phyloP scores from a whole-genome alignment of 768 basidiomycete species.

The Tylopilus plumbeoviolaceoides region DNA sequence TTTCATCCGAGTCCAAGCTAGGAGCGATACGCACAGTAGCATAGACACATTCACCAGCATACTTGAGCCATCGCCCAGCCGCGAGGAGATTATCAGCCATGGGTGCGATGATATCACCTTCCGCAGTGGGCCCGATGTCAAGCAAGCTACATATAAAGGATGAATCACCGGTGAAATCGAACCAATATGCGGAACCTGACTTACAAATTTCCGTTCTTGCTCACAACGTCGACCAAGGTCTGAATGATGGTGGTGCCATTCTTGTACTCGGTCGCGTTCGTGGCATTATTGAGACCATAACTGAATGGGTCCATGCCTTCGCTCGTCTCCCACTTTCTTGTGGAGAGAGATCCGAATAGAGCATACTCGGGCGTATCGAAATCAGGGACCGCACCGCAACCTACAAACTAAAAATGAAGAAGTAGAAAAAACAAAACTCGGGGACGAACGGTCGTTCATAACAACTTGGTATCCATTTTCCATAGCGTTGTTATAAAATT shows the following conservation, averaged over 20 bases:
- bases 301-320: constrained; percentile 56
- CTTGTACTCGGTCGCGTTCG: constrained; percentile 37
- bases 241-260: constrained; percentile 41
- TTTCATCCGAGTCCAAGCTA: background rate
- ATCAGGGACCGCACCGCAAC: constrained; percentile 47
- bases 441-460: constrained; percentile 25
- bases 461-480: constrained; percentile 38
- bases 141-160: constrained; percentile 37
- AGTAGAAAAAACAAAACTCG: too few relatives aligned
- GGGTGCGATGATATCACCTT: constrained; percentile 48
- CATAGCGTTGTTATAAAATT: too few relatives aligned
- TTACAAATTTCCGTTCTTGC: constrained; percentile 61
- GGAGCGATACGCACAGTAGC: constrained; percentile 38
- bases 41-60: constrained; percentile 49
- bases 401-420: constrained; percentile 31
- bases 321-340: constrained; percentile 51
- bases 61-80: constrained; percentile 39
- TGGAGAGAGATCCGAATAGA: constrained; percentile 8
- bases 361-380: constrained; percentile 56
- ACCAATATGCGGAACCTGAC: constrained; percentile 6
- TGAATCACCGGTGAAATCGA: too few relatives aligned
- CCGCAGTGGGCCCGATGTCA: constrained; percentile 40
- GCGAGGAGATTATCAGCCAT: constrained; percentile 45
- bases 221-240: constrained; percentile 41
- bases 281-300: constrained; percentile 45